These are phyloP conservation scores for Colletotrichum noveboracense DNA, from an alignment of 2,329 filamentous ascomycete genomes.

Conservation along the genomic window DNA sequence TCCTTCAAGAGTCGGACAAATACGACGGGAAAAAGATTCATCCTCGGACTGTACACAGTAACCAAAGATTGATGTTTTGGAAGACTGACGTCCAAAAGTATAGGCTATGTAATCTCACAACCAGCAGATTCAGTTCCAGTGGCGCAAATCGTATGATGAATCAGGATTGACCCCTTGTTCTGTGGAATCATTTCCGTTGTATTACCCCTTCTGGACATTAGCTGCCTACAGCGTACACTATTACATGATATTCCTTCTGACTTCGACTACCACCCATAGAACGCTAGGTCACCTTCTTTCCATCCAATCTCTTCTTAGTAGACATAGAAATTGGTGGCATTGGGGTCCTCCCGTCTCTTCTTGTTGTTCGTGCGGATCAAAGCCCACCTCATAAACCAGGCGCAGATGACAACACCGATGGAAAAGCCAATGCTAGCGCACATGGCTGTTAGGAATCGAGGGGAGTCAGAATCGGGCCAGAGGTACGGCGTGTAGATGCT, in stretches of 20 bases:
- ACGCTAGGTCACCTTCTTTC: background rate
- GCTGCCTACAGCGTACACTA: background rate
- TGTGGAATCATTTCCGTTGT: background rate
- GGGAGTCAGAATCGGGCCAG: constrained; percentile 18
- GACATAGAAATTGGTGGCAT: constrained; percentile 32
- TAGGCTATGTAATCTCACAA: background rate
- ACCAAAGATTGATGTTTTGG: accelerated
- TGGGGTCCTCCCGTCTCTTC: constrained; percentile 26
- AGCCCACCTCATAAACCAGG: constrained; percentile 39
- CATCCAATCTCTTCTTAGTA: constrained; percentile 22
- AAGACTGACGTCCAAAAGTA: background rate
- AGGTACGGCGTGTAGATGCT: constrained; percentile 26
- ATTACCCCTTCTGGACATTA: background rate
- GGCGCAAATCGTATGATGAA: accelerated
- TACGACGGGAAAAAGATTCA: background rate
- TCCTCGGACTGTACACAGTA: background rate
- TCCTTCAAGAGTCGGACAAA: accelerated
- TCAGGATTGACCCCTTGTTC: background rate
- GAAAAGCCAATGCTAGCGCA: constrained; percentile 28
- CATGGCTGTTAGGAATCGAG: constrained; percentile 25
- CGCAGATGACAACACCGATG: constrained; percentile 37
- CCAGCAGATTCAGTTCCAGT: no score
- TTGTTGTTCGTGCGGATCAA: constrained; percentile 41
- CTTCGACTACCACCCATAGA: background rate
- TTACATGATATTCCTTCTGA: background rate